Evolutionary conservation across 148 eudicot species (phyloP).

Genomic region (Fallopia convolvulus): DNA sequence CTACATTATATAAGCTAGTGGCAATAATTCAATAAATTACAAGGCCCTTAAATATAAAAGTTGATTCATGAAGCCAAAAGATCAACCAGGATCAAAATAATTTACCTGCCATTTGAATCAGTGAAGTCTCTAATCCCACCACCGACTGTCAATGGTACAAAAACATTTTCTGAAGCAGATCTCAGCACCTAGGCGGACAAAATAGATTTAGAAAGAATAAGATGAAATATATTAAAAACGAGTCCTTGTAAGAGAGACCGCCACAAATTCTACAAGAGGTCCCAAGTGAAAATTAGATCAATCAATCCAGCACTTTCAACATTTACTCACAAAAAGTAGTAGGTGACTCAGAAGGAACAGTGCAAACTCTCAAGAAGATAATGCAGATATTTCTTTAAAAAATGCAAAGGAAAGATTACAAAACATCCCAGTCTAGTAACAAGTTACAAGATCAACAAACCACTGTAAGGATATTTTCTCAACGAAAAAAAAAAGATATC

Average conservation of each 20-base stretch:
- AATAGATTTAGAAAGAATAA: background rate
- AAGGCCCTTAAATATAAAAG: background rate
- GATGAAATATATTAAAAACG: background rate
- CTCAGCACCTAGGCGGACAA: conserved; percentile 53
- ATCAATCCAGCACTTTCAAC: background rate
- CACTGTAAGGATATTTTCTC: background rate
- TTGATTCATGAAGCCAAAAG: background rate
- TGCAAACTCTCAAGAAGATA: background rate
- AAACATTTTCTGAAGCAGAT: conserved; percentile 75
- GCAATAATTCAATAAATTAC: background rate
- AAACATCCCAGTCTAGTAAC: background rate
- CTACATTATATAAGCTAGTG: background rate
- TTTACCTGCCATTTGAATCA: conserved; percentile 88
- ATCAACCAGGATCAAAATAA: background rate
- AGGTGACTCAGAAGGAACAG: background rate
- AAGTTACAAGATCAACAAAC: background rate
- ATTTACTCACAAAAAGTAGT: background rate
- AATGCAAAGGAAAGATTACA: background rate
- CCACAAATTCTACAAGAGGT: background rate
- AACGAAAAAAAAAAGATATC: no score
- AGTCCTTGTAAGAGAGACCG: background rate
- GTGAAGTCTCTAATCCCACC: conserved; percentile 98
- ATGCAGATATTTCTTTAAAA: background rate
- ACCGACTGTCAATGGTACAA: conserved; percentile 96
- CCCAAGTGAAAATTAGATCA: background rate